Evolutionary conservation across 352 stramenopile genomes (phyloP).

Genomic region (Lagenidium sp.): DNA sequence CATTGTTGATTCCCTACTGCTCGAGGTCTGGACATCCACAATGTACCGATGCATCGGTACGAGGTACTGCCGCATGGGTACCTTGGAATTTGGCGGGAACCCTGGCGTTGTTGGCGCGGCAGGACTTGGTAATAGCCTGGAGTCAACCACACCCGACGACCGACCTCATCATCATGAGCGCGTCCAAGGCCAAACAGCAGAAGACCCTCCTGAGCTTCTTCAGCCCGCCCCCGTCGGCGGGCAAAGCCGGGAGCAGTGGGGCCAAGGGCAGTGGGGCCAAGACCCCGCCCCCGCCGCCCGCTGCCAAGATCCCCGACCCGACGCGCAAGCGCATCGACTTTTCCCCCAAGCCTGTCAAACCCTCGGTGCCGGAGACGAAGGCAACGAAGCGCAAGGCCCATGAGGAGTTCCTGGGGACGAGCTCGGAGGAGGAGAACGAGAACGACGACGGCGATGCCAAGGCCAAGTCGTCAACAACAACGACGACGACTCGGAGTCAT

Average conservation of each 20-base stretch:
- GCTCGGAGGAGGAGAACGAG: conserved; percentile 47
- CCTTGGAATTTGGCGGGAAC: too few relatives aligned
- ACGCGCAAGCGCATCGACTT: conserved; percentile 68
- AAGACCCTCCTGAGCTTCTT: conserved; percentile 84
- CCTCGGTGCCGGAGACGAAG: not conserved
- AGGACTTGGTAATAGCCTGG: too few relatives aligned
- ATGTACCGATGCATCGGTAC: too few relatives aligned
- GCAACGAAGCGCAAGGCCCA: conserved; percentile 43
- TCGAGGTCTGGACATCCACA: too few relatives aligned
- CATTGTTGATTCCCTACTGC: too few relatives aligned
- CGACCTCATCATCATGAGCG: too few relatives aligned
- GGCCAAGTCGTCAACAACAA: conserved; percentile 21
- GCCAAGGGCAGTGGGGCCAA: conserved; percentile 8
- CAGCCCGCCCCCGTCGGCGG: conserved; percentile 36
- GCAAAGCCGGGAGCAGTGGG: not conserved
- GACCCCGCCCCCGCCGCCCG: too few relatives aligned
- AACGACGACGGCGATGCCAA: conserved; percentile 11
- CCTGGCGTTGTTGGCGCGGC: not conserved
- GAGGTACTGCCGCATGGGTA: too few relatives aligned
- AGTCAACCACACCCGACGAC: too few relatives aligned
- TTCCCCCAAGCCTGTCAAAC: conserved; percentile 34
- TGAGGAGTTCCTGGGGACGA: conserved; percentile 64
- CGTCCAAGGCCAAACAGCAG: conserved; percentile 52
- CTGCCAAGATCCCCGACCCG: conserved; percentile 5
- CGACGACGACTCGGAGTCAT: conserved; percentile 9